These are phyloP conservation scores for Schizosaccharomyces versatilis DNA, from an alignment of 1,139 yeast species.

Conservation along the genomic window DNA sequence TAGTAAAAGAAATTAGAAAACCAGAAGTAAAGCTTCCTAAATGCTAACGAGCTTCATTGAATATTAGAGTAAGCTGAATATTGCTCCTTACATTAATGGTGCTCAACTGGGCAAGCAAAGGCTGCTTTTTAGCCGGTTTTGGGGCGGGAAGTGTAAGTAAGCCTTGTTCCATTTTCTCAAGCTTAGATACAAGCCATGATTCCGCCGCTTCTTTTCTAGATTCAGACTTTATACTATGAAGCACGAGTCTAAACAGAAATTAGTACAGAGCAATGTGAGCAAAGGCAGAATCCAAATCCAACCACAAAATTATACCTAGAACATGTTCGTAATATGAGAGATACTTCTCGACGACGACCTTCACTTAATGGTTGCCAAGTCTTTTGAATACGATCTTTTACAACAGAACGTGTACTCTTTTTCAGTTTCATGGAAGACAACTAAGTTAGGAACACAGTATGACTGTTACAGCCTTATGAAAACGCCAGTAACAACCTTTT, in stretches of 20 bases:
- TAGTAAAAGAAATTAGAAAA: not conserved
- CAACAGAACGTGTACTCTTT: not conserved
- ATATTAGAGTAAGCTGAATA: not conserved
- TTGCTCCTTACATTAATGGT: not conserved
- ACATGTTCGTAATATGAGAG: not conserved
- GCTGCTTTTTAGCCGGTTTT: too few species aligned
- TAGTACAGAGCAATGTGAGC: not conserved
- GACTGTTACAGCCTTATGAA: too few species aligned
- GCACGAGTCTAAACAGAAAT: not conserved
- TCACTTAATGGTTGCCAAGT: slow-evolving; percentile 1
- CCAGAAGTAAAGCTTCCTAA: not conserved
- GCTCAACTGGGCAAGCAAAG: not conserved
- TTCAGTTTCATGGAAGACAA: not conserved
- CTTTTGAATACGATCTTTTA: not conserved
- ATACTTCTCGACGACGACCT: not conserved
- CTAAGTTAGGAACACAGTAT: too few species aligned
- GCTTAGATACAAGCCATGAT: not conserved
- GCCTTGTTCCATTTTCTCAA: not conserved
- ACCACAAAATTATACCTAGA: not conserved
- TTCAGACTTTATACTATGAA: not conserved
- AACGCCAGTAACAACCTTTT: too few species aligned
- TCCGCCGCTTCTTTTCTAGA: not conserved
- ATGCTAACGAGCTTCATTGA: not conserved
- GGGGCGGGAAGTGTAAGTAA: not conserved
- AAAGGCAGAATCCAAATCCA: not conserved